Conservation (phyloP, 2,329 filamentous ascomycete species). For the Aspergillus novoparasiticus region DNA sequence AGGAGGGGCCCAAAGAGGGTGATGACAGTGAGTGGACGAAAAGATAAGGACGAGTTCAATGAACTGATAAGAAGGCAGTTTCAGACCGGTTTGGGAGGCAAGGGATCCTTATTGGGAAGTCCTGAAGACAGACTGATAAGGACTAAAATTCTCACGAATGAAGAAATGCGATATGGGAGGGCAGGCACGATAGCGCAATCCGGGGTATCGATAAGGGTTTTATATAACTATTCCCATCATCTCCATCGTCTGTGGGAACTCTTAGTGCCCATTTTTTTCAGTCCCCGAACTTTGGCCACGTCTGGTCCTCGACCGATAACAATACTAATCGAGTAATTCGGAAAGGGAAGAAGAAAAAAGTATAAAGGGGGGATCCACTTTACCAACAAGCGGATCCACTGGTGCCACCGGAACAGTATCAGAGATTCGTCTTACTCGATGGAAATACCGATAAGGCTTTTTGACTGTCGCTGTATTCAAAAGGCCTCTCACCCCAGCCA, state of each 20-base stretch:
- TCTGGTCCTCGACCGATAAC: neutral
- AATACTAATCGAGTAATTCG: constrained; percentile 13
- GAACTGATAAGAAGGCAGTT: constrained; percentile 8
- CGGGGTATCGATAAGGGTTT: constrained; percentile 13
- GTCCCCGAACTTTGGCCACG: neutral
- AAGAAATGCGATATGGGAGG: neutral
- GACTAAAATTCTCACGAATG: neutral
- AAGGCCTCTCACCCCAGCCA: neutral
- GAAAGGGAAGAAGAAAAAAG: constrained; percentile 1
- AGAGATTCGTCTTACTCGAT: constrained; percentile 15
- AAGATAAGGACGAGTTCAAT: constrained; percentile 7
- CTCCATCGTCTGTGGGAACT: neutral
- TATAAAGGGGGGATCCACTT: constrained; percentile 8
- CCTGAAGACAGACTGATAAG: constrained; percentile 10
- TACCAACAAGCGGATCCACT: constrained; percentile 12
- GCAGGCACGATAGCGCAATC: constrained; percentile 3
- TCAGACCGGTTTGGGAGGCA: neutral
- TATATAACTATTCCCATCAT: constrained; percentile 7
- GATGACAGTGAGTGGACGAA: constrained; percentile 6
- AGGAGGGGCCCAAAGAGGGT: neutral
- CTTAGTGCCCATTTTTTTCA: neutral
- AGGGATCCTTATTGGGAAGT: neutral
- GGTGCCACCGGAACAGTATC: constrained; percentile 11
- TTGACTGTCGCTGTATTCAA: neutral
- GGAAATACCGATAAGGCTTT: constrained; percentile 4